Conservation (phyloP, 441 rosid species). For the Dalechampia spathulata region DNA sequence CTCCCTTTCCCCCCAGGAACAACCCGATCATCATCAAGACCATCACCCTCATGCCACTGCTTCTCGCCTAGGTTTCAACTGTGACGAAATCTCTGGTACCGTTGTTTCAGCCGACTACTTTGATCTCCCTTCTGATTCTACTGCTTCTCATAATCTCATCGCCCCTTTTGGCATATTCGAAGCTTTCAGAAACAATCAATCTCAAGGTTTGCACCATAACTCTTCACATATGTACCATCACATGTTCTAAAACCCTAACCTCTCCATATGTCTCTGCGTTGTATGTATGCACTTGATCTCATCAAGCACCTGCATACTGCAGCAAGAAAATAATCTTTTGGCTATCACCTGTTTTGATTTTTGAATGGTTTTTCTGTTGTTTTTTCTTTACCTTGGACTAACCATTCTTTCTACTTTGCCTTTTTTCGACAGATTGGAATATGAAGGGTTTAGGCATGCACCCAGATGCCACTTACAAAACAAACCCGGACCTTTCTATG, state of each 20-base stretch:
- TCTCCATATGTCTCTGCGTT: too few relatives aligned
- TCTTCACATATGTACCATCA: conserved; percentile 10
- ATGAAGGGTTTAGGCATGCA: conserved; percentile 37
- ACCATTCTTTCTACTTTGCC: neutral
- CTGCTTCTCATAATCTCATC: conserved; percentile 32
- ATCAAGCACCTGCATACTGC: neutral
- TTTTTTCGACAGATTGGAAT: conserved; percentile 49
- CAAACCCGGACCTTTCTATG: conserved; percentile 24
- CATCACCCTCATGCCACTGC: conserved; percentile 30
- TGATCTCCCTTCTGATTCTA: conserved; percentile 37
- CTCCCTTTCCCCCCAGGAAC: conserved; percentile 59
- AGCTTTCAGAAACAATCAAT: conserved; percentile 49
- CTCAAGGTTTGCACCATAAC: conserved; percentile 38
- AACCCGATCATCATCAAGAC: conserved; percentile 18
- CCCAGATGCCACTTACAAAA: conserved; percentile 19
- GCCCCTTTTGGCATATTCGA: conserved; percentile 51
- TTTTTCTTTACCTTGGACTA: neutral
- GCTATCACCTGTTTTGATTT: neutral
- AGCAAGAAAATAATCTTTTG: neutral
- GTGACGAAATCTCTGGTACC: conserved; percentile 31
- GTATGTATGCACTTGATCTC: too few relatives aligned
- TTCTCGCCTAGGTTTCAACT: conserved; percentile 39
- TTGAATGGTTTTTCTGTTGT: neutral
- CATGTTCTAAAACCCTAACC: conserved; percentile 20
- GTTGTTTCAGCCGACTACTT: conserved; percentile 37